phyloP scores from a whole-genome alignment of 1,139 yeast genomes.

The Sugiyamaella japonica region DNA sequence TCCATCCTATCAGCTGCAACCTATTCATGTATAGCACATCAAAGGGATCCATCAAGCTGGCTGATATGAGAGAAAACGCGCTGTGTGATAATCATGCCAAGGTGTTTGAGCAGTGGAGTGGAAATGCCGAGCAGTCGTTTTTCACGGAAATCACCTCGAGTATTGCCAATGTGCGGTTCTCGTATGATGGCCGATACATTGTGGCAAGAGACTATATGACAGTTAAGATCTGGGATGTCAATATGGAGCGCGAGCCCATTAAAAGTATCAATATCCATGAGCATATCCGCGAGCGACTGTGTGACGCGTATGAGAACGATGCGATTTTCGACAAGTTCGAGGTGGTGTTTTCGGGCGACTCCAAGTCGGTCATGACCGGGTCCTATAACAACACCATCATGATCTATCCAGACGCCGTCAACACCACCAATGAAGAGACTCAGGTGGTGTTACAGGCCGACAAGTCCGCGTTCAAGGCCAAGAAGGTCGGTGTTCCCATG shows the following conservation, averaged over 20 bases:
- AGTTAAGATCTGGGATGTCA: constrained; percentile 96
- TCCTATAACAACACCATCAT: constrained; percentile 95
- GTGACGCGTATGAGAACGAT: constrained; percentile 98
- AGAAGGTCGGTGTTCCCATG: constrained; percentile 52
- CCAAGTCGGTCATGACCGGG: constrained; percentile 92
- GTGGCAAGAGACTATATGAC: constrained; percentile 97
- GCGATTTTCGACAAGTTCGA: constrained; percentile 98
- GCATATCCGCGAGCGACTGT: constrained; percentile 85
- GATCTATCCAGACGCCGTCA: constrained; percentile 83
- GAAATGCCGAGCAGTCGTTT: constrained; percentile 90
- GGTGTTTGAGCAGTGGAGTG: constrained; percentile 86
- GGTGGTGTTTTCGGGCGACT: constrained; percentile 93
- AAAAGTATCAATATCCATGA: constrained; percentile 96
- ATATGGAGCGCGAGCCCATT: constrained; percentile 93
- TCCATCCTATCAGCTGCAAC: constrained; percentile 92
- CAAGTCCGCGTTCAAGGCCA: constrained; percentile 89
- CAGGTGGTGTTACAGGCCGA: constrained; percentile 95
- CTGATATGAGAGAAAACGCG: constrained; percentile 96
- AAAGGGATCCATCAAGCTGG: constrained; percentile 91
- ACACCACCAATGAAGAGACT: constrained; percentile 55
- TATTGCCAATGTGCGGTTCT: constrained; percentile 90
- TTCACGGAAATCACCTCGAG: constrained; percentile 96
- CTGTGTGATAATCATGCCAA: constrained; percentile 90
- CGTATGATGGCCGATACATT: constrained; percentile 89
- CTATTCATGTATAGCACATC: constrained; percentile 95